Percentiles rank a stretch among this genome's conserved stretches.
Conservation (phyloP, 1,284 basidiomycete species). For the Puccinia novopanici region DNA sequence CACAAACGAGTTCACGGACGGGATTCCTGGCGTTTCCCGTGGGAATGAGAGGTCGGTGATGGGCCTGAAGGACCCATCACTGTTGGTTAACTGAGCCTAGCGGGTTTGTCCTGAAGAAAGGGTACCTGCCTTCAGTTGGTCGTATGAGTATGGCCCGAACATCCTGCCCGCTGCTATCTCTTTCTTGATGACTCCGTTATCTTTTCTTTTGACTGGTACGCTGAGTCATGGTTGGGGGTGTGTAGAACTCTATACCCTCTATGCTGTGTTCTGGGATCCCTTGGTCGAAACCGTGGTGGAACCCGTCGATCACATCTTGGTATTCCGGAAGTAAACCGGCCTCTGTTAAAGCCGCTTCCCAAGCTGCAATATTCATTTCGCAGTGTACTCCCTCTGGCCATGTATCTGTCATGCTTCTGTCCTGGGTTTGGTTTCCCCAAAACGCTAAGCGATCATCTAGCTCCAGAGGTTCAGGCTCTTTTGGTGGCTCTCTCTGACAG, state of each 20-base stretch:
- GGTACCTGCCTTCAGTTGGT: neutral
- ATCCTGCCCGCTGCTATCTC: neutral
- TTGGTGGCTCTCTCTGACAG: too few relatives aligned
- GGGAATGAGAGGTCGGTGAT: constrained; percentile 19
- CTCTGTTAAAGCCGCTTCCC: neutral
- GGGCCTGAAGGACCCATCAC: constrained; percentile 5
- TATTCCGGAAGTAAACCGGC: neutral
- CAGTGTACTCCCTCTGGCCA: neutral
- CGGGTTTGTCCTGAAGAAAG: constrained; percentile 3
- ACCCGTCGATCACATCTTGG: neutral
- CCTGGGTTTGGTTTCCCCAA: too few relatives aligned
- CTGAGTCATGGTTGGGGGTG: neutral
- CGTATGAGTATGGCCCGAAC: neutral
- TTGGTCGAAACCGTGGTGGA: neutral
- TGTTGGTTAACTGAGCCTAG: constrained; percentile 9
- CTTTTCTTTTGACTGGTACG: neutral
- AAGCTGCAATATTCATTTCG: neutral
- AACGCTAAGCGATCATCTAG: too few relatives aligned
- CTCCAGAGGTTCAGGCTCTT: too few relatives aligned
- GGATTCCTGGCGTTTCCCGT: neutral
- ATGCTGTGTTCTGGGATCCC: constrained; percentile 14
- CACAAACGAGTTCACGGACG: neutral
- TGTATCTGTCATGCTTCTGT: too few relatives aligned
- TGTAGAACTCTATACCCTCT: neutral
- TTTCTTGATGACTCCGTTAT: neutral